phyloP scores from a whole-genome alignment of 257 asterid species.

The Solanum etuberosum region DNA sequence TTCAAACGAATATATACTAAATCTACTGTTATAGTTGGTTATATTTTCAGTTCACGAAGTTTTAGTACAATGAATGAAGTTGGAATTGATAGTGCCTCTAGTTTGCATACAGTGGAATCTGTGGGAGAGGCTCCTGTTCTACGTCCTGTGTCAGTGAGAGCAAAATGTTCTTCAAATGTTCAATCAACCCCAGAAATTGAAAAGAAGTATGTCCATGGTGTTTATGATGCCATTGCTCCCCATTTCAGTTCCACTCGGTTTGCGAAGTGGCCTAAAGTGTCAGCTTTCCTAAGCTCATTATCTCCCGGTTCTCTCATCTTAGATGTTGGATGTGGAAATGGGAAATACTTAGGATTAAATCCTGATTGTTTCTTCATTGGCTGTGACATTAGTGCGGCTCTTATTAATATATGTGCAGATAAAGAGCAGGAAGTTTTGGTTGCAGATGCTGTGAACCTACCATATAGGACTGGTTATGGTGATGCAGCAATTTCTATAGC shows the following conservation, averaged over 20 bases:
- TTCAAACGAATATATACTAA: neutral
- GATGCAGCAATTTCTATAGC: conserved; percentile 98
- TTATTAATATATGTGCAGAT: conserved; percentile 62
- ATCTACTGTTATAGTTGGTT: conserved; percentile 1
- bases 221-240: conserved; percentile 98
- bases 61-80: conserved; percentile 46
- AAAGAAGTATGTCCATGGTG: conserved; percentile 84
- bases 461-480: conserved; percentile 71
- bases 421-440: conserved; percentile 84
- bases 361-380: conserved; percentile 64
- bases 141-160: conserved; percentile 29
- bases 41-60: conserved; percentile 1
- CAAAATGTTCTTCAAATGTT: conserved; percentile 29
- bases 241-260: conserved; percentile 92
- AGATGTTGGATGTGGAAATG: conserved; percentile 97
- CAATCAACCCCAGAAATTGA: conserved; percentile 87
- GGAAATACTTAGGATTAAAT: conserved; percentile 81
- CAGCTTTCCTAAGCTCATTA: conserved; percentile 59
- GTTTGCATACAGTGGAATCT: conserved; percentile 5
- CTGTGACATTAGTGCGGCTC: conserved; percentile 80
- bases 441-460: conserved; percentile 92
- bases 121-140: conserved; percentile 28
- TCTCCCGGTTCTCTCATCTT: conserved; percentile 67
- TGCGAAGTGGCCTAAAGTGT: conserved; percentile 98
- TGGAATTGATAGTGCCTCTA: conserved; percentile 5